phyloP scores from a whole-genome alignment of 2,329 filamentous ascomycete species.

The Didymella exigua region DNA sequence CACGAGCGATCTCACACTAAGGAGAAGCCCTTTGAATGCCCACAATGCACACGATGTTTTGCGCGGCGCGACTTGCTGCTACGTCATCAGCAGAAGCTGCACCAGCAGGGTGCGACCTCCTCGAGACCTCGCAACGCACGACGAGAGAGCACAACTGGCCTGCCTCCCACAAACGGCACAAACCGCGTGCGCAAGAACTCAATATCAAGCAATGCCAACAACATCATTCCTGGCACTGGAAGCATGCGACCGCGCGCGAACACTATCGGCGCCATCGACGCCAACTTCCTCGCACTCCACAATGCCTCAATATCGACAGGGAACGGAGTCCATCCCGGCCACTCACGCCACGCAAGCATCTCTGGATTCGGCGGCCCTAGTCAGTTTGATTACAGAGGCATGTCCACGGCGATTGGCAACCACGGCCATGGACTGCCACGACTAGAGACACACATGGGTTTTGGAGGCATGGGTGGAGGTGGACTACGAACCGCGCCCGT shows the following conservation, averaged over 20 bases:
- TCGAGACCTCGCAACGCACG: slow-evolving; percentile 81
- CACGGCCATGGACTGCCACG: slow-evolving; percentile 77
- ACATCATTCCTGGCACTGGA: slow-evolving; percentile 55
- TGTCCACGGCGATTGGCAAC: slow-evolving; percentile 71
- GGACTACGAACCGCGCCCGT: slow-evolving; percentile 76
- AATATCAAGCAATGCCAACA: slow-evolving; percentile 66
- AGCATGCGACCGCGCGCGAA: slow-evolving; percentile 88
- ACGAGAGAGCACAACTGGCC: slow-evolving; percentile 82
- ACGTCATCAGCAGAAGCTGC: slow-evolving; percentile 97
- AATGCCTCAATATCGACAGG: slow-evolving; percentile 58
- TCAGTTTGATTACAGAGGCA: slow-evolving; percentile 71
- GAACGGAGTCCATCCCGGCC: slow-evolving; percentile 56
- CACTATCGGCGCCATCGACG: slow-evolving; percentile 92
- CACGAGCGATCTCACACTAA: slow-evolving; percentile 98
- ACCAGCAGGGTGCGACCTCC: slow-evolving; percentile 88
- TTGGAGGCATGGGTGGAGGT: slow-evolving; percentile 68
- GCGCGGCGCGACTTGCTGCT: slow-evolving; percentile 89
- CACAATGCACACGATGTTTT: slow-evolving; percentile 92
- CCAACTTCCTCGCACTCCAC: slow-evolving; percentile 67
- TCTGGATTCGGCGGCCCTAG: slow-evolving; percentile 64
- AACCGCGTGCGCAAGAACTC: slow-evolving; percentile 92
- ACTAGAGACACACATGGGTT: slow-evolving; percentile 77
- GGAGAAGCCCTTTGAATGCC: slow-evolving; percentile 98
- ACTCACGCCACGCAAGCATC: slow-evolving; percentile 77
- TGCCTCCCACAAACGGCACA: slow-evolving; percentile 66